phyloP scores from a whole-genome alignment of 257 asterid genomes.

The Echites panduratus region DNA sequence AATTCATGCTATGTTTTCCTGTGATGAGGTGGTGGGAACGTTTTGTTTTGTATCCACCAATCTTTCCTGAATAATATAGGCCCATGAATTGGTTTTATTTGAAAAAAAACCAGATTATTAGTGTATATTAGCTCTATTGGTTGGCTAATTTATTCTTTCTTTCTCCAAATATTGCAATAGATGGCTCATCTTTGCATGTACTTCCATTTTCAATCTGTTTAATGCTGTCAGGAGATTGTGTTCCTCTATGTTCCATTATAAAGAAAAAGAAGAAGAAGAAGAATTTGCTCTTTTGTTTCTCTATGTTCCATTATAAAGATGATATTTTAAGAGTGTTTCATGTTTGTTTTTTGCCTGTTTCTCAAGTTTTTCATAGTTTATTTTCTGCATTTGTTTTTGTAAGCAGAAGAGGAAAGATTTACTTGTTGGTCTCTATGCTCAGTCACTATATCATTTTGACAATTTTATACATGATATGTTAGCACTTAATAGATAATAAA shows the following conservation, averaged over 20 bases:
- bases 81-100: neutral
- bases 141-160: too few species aligned
- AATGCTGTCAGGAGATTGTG: too few species aligned
- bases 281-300: constrained; percentile 22
- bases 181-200: constrained; percentile 66
- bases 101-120: neutral
- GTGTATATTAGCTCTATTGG: too few species aligned
- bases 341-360: neutral
- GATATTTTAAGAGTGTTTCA: neutral
- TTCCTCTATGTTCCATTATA: too few species aligned
- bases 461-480: neutral
- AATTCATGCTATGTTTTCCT: neutral
- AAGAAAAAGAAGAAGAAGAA: too few species aligned
- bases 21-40: neutral
- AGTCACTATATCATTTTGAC: too few species aligned
- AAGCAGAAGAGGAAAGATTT: constrained; percentile 69
- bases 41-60: neutral
- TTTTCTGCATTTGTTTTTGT: neutral
- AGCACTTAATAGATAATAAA: neutral
- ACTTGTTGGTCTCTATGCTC: neutral
- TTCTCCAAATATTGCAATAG: constrained; percentile 40
- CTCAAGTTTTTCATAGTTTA: too few species aligned
- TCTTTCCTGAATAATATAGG: too few species aligned
- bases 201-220: too few species aligned
- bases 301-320: neutral